A percentile compares a stretch with the other conserved stretches of the same genome.
phyloP scores from a whole-genome alignment of 345 rosid genomes.

The Aethionema arabicum region DNA sequence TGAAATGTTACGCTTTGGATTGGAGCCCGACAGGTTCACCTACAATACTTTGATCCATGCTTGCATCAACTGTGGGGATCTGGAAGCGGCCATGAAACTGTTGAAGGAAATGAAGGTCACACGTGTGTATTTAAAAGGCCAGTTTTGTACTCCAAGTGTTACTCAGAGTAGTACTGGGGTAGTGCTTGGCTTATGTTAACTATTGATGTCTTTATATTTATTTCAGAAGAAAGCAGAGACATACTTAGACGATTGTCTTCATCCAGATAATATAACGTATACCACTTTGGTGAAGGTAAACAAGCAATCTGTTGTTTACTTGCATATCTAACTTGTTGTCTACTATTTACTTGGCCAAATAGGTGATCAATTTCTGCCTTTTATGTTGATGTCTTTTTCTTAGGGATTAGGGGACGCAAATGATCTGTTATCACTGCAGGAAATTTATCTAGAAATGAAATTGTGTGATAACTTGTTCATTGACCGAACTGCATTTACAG shows the following conservation, averaged over 20 bases:
- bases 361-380: slow-evolving; percentile 1
- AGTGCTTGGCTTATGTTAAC: slow-evolving; percentile 24
- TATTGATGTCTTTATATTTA: slow-evolving; percentile 16
- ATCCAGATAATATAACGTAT: slow-evolving; percentile 64
- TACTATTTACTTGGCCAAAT: slow-evolving; percentile 9
- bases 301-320: slow-evolving; percentile 14
- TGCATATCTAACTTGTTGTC: slow-evolving; percentile 16
- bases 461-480: slow-evolving; percentile 43
- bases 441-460: slow-evolving; percentile 56
- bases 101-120: slow-evolving; percentile 79
- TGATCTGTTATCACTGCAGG: slow-evolving; percentile 53
- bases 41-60: slow-evolving; percentile 67
- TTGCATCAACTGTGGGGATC: slow-evolving; percentile 47
- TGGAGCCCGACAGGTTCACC: slow-evolving; percentile 64
- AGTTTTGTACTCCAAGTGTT: slow-evolving; percentile 50
- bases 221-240: slow-evolving; percentile 54
- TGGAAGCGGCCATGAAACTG: slow-evolving; percentile 63
- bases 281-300: slow-evolving; percentile 64
- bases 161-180: slow-evolving; percentile 35
- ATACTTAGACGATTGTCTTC: slow-evolving; percentile 33
- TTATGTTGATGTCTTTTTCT: slow-evolving; percentile 19
- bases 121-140: slow-evolving; percentile 50
- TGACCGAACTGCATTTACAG: slow-evolving; percentile 66
- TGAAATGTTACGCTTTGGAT: slow-evolving; percentile 50
- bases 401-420: slow-evolving; percentile 62